These are phyloP conservation scores for Solanum gandarillasii DNA, from an alignment of 257 asterid genomes.

Conservation along the genomic window DNA sequence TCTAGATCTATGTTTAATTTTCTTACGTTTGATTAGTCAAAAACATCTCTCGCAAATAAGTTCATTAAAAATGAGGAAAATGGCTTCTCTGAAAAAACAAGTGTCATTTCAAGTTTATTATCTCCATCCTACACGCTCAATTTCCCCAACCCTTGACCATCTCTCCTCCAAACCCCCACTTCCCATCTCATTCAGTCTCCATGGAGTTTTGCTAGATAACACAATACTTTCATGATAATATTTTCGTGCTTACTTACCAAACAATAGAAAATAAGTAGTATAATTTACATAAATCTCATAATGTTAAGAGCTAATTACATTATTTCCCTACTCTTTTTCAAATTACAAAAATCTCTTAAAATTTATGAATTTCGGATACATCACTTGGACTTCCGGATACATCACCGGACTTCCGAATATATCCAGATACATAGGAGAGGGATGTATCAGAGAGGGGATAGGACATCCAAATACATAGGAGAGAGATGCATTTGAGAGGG, in stretches of 20 bases:
- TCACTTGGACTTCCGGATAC: not conserved
- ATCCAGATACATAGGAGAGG: too few relatives aligned
- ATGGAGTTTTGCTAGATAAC: not conserved
- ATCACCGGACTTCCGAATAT: too few relatives aligned
- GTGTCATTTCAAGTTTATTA: not conserved
- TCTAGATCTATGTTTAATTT: not conserved
- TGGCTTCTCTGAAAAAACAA: rapidly evolving
- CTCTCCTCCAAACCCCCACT: not conserved
- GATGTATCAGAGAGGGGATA: not conserved
- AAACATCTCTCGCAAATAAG: not conserved
- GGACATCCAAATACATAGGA: too few relatives aligned
- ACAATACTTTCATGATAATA: too few relatives aligned
- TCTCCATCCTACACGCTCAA: not conserved
- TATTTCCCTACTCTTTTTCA: not conserved
- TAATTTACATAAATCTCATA: not conserved
- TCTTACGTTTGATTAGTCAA: not conserved
- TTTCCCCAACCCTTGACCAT: not conserved
- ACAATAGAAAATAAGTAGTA: too few relatives aligned
- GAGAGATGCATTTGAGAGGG: not conserved
- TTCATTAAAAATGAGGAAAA: not conserved
- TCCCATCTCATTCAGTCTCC: not conserved
- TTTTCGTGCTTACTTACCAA: not conserved
- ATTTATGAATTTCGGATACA: too few relatives aligned
- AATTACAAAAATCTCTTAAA: too few relatives aligned
- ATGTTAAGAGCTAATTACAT: not conserved